Percentiles rank a stretch among this genome's conserved stretches.
phyloP scores from a whole-genome alignment of 164 flowering plant genomes.

The Umbilicus rupestris region DNA sequence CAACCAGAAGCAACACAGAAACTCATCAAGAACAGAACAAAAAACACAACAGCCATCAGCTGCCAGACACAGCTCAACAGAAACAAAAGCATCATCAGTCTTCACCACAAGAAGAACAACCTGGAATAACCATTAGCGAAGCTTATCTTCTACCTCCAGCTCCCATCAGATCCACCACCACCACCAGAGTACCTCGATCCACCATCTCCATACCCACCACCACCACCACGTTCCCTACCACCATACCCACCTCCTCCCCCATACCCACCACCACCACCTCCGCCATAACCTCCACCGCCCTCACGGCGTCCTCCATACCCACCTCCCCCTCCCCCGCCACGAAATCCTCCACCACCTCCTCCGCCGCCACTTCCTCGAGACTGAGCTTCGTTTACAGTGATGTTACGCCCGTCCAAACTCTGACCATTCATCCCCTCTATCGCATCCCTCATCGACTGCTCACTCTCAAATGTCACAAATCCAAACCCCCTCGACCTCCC shows the following conservation, averaged over 20 bases:
- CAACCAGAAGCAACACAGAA: not conserved
- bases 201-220: slow-evolving; percentile 3
- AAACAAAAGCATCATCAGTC: not conserved
- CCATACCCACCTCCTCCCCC: slow-evolving; percentile 13
- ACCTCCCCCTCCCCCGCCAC: slow-evolving; percentile 15
- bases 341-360: slow-evolving; percentile 16
- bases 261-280: slow-evolving; percentile 13
- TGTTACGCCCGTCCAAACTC: slow-evolving; percentile 44
- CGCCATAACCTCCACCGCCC: slow-evolving; percentile 11
- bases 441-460: slow-evolving; percentile 44
- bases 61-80: not conserved
- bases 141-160: slow-evolving; percentile 1
- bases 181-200: not conserved
- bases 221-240: not conserved
- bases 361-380: slow-evolving; percentile 45
- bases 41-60: not conserved
- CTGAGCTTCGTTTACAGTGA: slow-evolving; percentile 56
- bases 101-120: too few relatives aligned
- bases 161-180: slow-evolving; percentile 2
- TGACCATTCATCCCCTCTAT: slow-evolving; percentile 55
- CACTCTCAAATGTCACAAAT: slow-evolving; percentile 38
- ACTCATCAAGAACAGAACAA: not conserved
- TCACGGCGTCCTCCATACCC: slow-evolving; percentile 12
- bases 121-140: not conserved
- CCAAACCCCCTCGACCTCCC: slow-evolving; percentile 57